These are phyloP conservation scores for Diaporthe longicolla DNA, from an alignment of 2,329 filamentous ascomycete genomes.

Conservation along the genomic window DNA sequence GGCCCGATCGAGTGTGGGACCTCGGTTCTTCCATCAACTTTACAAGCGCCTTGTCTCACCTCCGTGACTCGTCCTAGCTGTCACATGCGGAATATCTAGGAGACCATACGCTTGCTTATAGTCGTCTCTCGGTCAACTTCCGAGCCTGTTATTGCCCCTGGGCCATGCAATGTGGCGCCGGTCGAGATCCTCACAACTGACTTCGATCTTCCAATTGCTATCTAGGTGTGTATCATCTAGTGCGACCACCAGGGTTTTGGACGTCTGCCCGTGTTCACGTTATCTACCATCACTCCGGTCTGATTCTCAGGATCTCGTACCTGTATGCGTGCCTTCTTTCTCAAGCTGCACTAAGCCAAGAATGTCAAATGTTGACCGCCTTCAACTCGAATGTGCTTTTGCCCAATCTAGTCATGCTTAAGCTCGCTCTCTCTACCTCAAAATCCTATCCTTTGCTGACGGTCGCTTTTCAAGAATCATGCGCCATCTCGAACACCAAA, in stretches of 20 bases:
- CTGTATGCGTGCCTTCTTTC: background rate
- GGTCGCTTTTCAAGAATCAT: slow-evolving; percentile 12
- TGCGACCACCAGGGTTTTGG: background rate
- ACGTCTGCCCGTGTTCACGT: background rate
- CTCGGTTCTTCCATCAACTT: slow-evolving; percentile 37
- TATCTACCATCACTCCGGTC: slow-evolving; percentile 3
- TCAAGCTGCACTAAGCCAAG: slow-evolving; percentile 18
- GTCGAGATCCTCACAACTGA: slow-evolving; percentile 4
- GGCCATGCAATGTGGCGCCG: background rate
- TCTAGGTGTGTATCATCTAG: slow-evolving; percentile 24
- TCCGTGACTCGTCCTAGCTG: slow-evolving; percentile 21
- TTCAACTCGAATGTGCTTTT: background rate
- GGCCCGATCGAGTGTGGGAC: slow-evolving; percentile 19
- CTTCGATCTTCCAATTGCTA: background rate
- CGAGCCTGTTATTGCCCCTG: slow-evolving; percentile 6
- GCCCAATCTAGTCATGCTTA: slow-evolving; percentile 11
- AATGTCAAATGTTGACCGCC: background rate
- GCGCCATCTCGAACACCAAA: slow-evolving; percentile 12
- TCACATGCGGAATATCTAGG: slow-evolving; percentile 43
- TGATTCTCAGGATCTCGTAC: slow-evolving; percentile 4
- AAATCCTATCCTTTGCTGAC: slow-evolving; percentile 15
- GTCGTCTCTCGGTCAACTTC: slow-evolving; percentile 41
- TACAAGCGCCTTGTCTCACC: background rate
- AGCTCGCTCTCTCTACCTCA: background rate
- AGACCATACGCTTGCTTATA: background rate